phyloP scores from a whole-genome alignment of 2,329 filamentous ascomycete genomes.

The Cytospora piceicola region DNA sequence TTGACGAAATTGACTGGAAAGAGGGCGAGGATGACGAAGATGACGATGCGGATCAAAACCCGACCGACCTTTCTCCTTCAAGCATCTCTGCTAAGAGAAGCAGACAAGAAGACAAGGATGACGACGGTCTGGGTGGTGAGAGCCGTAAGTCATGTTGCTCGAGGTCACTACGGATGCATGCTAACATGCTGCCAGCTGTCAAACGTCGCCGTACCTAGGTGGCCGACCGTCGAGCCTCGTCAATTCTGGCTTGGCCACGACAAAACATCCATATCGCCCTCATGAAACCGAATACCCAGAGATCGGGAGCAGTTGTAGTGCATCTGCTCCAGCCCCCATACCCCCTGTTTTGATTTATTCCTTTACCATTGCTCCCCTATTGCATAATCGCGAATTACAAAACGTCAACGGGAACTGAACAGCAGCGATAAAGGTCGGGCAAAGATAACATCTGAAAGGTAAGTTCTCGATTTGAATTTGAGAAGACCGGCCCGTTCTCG shows the following conservation, averaged over 20 bases:
- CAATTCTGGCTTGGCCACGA: conserved; percentile 40
- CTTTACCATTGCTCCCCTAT: conserved; percentile 3
- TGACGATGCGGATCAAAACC: conserved; percentile 32
- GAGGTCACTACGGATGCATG: neutral
- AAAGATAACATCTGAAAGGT: conserved; percentile 16
- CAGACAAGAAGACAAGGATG: conserved; percentile 39
- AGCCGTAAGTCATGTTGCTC: conserved; percentile 36
- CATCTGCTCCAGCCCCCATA: conserved; percentile 24
- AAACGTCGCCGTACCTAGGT: conserved; percentile 54
- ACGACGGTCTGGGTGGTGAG: conserved; percentile 45
- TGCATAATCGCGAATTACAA: conserved; percentile 8
- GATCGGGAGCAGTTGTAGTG: conserved; percentile 29
- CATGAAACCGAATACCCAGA: neutral
- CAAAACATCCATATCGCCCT: conserved; percentile 37
- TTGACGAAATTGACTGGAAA: conserved; percentile 44
- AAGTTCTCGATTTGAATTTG: conserved; percentile 18
- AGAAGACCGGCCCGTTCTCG: neutral
- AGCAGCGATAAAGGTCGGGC: neutral
- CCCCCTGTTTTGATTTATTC: neutral
- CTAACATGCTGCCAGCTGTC: conserved; percentile 47
- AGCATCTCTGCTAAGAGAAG: conserved; percentile 39
- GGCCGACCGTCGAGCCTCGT: conserved; percentile 13
- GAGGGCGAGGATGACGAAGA: conserved; percentile 42
- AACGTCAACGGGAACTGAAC: conserved; percentile 19
- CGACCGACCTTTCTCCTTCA: conserved; percentile 34